phyloP scores from a whole-genome alignment of 768 basidiomycete genomes.

The Phanerochaete sordida region DNA sequence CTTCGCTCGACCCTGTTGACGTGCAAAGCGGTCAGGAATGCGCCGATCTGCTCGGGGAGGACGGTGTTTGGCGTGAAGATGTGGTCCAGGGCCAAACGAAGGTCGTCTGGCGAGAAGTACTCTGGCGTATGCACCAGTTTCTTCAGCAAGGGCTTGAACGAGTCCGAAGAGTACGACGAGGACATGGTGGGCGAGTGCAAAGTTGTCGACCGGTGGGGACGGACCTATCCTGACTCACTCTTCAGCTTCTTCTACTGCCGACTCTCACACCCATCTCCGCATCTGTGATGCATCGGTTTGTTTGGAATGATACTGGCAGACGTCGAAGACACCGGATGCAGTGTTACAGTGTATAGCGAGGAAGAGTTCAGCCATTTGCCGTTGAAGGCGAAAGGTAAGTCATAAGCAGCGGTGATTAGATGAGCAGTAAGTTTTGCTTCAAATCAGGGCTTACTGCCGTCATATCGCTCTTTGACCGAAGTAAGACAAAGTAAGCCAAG shows the following conservation, averaged over 20 bases:
- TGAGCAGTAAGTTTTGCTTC: too few relatives aligned
- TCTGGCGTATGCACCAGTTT: constrained; percentile 81
- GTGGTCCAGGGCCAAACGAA: constrained; percentile 69
- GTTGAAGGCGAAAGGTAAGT: neutral
- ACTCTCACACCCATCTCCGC: neutral
- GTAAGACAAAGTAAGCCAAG: neutral
- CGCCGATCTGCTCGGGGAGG: constrained; percentile 75
- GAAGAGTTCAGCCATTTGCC: too few relatives aligned
- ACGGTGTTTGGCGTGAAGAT: constrained; percentile 63
- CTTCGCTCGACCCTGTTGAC: constrained; percentile 73
- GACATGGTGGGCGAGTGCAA: constrained; percentile 19
- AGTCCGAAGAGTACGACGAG: constrained; percentile 30
- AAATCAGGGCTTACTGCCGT: too few relatives aligned
- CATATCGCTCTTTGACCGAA: too few relatives aligned
- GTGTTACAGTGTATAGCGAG: neutral
- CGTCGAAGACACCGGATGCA: neutral
- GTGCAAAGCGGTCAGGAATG: constrained; percentile 86
- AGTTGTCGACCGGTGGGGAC: neutral
- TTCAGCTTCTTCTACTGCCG: neutral
- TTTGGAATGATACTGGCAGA: neutral
- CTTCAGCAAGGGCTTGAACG: constrained; percentile 76
- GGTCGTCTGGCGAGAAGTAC: constrained; percentile 75
- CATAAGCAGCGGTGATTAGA: too few relatives aligned
- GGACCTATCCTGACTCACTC: neutral
- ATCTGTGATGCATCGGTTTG: neutral